Base-by-base conservation (phyloP, 345 rosid species). In the Moricandia arvensis region DNA sequence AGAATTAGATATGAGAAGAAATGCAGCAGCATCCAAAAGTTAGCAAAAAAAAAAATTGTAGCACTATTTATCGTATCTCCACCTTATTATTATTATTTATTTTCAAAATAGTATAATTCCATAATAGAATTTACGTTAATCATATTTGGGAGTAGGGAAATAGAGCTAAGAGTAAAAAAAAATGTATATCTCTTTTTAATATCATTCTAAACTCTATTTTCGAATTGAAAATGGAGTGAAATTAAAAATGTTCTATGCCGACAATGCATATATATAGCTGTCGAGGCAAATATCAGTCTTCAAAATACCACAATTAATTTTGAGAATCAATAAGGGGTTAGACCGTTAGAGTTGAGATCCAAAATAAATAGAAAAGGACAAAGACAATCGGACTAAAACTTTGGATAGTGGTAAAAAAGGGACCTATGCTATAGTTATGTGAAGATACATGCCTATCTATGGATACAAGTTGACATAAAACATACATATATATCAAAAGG, bases 391-490 rank as follows among this genome's bases (percentile, higher is more conserved):
- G 79, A 62, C 66, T 55, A 63, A 63, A 21, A 70, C 38, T 63
- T 69, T 64, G 27, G 53, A 71, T 64, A 57, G 58, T 45, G 62
- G 76, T 77, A 63, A 61, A 68, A 29, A 37, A 15, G 16, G 62
- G 17, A 63, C 43, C 0, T 51, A 71, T 77, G 35, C 76, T 10
- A 64, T 21, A 57, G 75, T 59, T 49, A 3, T 51, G 72, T 71
- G 33, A 57, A 66, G 47, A 66, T 49, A 72, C 47, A 65, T 45
- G 24, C 1, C 1, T 11, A 47, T 59, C 13, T 9, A 58, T 47
- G 29, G 35, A 65, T 49, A 78, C 68, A 72, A 66, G 59, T 72
- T 59, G 77, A 66, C 31, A 21, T 21, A 71, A 71, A 11, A 53
- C 29, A n/a, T 45, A 9, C 31, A 17, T 43, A 53, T 43, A 53